Evolutionary conservation across 129 eudicot genomes (phyloP).

Genomic region (Flaveria robusta): DNA sequence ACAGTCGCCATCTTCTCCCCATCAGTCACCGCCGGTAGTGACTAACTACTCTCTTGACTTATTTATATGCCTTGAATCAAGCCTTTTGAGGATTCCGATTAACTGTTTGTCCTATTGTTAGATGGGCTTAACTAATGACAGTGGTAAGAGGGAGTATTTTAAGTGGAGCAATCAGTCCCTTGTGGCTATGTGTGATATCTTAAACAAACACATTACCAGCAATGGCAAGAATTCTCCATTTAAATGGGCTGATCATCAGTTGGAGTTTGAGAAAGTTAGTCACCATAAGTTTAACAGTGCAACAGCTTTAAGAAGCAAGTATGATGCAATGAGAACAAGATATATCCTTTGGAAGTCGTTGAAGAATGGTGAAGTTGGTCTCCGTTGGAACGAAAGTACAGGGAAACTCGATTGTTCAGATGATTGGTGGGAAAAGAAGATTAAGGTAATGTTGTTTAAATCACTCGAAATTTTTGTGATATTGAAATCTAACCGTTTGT

Average conservation of each 20-base stretch:
- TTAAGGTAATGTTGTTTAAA: not conserved
- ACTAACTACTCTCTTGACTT: not conserved
- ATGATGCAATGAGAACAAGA: not conserved
- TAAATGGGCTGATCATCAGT: constrained; percentile 8
- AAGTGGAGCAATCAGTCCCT: not conserved
- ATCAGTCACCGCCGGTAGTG: not conserved
- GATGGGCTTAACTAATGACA: not conserved
- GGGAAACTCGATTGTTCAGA: not conserved
- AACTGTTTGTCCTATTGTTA: not conserved
- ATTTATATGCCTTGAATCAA: too few relatives aligned
- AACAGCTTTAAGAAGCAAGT: constrained; percentile 18
- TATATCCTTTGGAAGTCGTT: constrained; percentile 20
- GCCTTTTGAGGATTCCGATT: not conserved
- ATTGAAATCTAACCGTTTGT: not conserved
- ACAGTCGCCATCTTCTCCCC: not conserved
- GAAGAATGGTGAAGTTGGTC: not conserved
- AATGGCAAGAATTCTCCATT: not conserved
- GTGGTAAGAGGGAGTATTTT: not conserved
- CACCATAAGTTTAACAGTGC: not conserved
- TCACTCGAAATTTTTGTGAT: not conserved
- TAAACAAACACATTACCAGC: not conserved
- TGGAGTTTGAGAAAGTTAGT: constrained; percentile 10
- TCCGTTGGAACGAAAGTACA: constrained; percentile 16
- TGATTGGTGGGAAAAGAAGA: constrained; percentile 13
- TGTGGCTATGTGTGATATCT: constrained; percentile 3